A percentile compares a stretch with the other conserved stretches of the same genome.
phyloP scores from a whole-genome alignment of 108 stramenopile species.

The Cyclostephanos tholiformis region DNA sequence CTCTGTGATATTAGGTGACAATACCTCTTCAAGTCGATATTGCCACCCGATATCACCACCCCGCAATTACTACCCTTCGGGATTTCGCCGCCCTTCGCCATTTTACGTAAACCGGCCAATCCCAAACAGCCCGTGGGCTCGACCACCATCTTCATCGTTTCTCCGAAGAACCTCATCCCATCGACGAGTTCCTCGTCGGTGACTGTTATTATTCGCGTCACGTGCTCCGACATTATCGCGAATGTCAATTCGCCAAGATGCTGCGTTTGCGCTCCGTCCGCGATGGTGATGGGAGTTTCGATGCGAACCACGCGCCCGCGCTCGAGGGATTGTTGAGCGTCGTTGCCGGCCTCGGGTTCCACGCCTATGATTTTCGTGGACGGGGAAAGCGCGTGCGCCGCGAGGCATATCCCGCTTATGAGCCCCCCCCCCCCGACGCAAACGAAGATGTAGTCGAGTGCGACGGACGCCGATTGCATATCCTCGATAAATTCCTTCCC shows the following conservation, averaged over 20 bases:
- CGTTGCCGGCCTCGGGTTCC: slow-evolving; percentile 59
- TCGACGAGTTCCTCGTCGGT: slow-evolving; percentile 60
- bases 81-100: slow-evolving; percentile 53
- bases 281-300: slow-evolving; percentile 58
- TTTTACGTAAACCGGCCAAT: slow-evolving; percentile 55
- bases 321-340: slow-evolving; percentile 53
- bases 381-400: slow-evolving; percentile 48
- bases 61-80: slow-evolving; percentile 50
- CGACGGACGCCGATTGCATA: slow-evolving; percentile 27
- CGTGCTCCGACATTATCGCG: slow-evolving; percentile 53
- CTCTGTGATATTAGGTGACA: slow-evolving; percentile 33
- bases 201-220: slow-evolving; percentile 63
- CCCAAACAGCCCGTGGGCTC: slow-evolving; percentile 67
- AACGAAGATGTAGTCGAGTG: slow-evolving; percentile 62
- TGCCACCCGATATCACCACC: slow-evolving; percentile 62
- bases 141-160: slow-evolving; percentile 55
- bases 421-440: slow-evolving; percentile 72
- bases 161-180: slow-evolving; percentile 48
- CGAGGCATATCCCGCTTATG: slow-evolving; percentile 53
- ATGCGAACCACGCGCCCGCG: slow-evolving; percentile 43
- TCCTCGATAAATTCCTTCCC: slow-evolving; percentile 46
- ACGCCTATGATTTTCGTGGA: slow-evolving; percentile 58
- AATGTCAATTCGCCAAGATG: slow-evolving; percentile 63
- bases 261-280: slow-evolving; percentile 66
- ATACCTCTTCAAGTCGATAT: slow-evolving; percentile 63